Percentiles rank a stretch among this genome's conserved stretches.
phyloP scores from a whole-genome alignment of 768 basidiomycete species.

The Collybia nuda region DNA sequence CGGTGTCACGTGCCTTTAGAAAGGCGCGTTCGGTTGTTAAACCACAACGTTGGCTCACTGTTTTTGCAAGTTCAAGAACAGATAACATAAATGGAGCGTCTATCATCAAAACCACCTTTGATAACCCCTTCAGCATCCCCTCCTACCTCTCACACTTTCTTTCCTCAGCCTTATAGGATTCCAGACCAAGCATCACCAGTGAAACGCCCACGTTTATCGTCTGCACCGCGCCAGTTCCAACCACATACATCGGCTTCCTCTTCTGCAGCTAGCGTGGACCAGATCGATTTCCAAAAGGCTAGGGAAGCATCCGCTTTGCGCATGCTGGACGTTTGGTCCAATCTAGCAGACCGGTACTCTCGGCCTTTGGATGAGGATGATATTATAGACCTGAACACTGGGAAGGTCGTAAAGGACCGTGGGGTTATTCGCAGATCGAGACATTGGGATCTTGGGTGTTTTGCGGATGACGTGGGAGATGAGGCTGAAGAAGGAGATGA shows the following conservation, averaged over 20 bases:
- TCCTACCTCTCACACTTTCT: constrained; percentile 30
- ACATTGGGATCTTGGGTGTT: constrained; percentile 51
- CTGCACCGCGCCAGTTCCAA: constrained; percentile 37
- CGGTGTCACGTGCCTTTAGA: background rate
- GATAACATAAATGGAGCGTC: background rate
- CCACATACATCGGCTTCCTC: constrained; percentile 35
- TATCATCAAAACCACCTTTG: constrained; percentile 24
- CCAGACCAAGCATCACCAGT: constrained; percentile 37
- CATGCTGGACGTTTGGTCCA: constrained; percentile 62
- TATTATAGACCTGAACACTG: constrained; percentile 67
- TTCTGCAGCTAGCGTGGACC: constrained; percentile 21
- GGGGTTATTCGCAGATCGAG: constrained; percentile 55
- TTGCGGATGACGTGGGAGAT: constrained; percentile 36
- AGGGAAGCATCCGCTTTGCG: constrained; percentile 57
- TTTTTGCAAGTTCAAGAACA: background rate
- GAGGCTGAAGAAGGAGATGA: constrained; percentile 35
- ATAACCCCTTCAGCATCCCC: constrained; percentile 58
- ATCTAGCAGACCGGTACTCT: constrained; percentile 67
- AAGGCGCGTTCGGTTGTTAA: background rate
- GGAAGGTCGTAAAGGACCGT: constrained; percentile 64
- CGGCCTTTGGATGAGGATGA: constrained; percentile 76
- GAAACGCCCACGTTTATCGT: constrained; percentile 50
- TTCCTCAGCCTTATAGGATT: constrained; percentile 19
- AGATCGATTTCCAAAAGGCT: constrained; percentile 48
- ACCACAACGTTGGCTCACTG: background rate